Base-by-base conservation (phyloP, 2,329 filamentous ascomycete genomes). In the Pseudogymnoascus sp. region DNA sequence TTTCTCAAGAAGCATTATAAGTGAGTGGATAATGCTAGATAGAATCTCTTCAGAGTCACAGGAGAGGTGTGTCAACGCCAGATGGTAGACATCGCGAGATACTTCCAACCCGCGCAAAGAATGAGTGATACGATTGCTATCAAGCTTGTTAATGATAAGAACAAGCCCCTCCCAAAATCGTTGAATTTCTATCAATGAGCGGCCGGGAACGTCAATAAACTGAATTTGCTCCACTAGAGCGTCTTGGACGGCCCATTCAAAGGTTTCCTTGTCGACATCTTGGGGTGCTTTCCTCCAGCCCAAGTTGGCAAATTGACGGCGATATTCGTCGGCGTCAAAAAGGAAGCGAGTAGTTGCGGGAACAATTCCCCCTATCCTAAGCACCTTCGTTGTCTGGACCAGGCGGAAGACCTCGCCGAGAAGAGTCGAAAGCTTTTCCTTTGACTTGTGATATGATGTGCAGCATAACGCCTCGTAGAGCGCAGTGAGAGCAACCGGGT, bases 401-500 rank as follows among this genome's bases (percentile, higher is more conserved):
- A 91, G 82, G 68, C 85, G 81, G 74, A 97, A 97, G 10, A 96
- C 91, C 68, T 83, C 85, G 72, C 96, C 89, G 73, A 97, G 96
- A 62, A 70, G 65, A 17, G 64, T 68, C 5, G 68, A 63, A 9
- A 74, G 69, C 11, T 65, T 65, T 1, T 68, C 64, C 21, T 71
- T 68, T 10, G 70, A 70, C 67, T 87, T 81, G 65, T 97, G 80
- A 72, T 96, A 91, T 0, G 88, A 82, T 68, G 92, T 85, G 74
- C 89, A 96, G 74, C 92, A 96, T 61, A 97, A 78, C 0, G 89
- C 88, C 74, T 97, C 93, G 70, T 96, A 96, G 31, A 97, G 84
- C 10, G 91, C 88, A 64, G 95, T 83, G 61, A 96, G 83, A 6
- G 90, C 85, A 28, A 83, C 78, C 1, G 82, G 77, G 28, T 83